Evolutionary conservation across 2,329 filamentous ascomycete species (phyloP).

Genomic region (Ophiostoma quercus): DNA sequence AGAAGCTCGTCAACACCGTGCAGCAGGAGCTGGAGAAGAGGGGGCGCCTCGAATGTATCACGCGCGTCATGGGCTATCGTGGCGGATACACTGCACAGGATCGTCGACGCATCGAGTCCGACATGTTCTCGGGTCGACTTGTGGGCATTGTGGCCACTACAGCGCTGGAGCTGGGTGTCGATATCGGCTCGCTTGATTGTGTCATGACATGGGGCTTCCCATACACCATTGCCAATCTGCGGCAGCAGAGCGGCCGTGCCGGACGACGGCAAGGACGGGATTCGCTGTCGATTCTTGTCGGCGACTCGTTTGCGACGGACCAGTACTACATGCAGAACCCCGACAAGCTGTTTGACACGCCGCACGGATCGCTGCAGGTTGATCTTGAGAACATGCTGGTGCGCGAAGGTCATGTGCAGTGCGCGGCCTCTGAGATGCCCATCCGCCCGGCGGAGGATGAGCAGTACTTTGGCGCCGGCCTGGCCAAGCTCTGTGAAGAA

Average conservation of each 20-base stretch:
- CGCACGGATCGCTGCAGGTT: slow-evolving; percentile 82
- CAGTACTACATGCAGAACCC: slow-evolving; percentile 98
- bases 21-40: slow-evolving; percentile 69
- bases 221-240: slow-evolving; percentile 87
- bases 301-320: slow-evolving; percentile 83
- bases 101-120: slow-evolving; percentile 76
- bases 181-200: slow-evolving; percentile 90
- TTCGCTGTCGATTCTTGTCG: slow-evolving; percentile 82
- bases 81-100: slow-evolving; percentile 94
- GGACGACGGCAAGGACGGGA: slow-evolving; percentile 88
- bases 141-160: slow-evolving; percentile 91
- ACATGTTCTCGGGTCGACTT: slow-evolving; percentile 96
- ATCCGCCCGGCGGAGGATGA: slow-evolving; percentile 72
- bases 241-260: slow-evolving; percentile 90
- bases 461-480: slow-evolving; percentile 70
- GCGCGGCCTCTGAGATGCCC: slow-evolving; percentile 91
- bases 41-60: slow-evolving; percentile 67
- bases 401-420: slow-evolving; percentile 89
- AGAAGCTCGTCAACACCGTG: slow-evolving; percentile 73
- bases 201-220: slow-evolving; percentile 93
- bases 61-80: slow-evolving; percentile 87
- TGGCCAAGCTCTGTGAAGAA: slow-evolving; percentile 66
- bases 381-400: slow-evolving; percentile 90
- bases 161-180: slow-evolving; percentile 86
- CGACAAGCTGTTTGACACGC: slow-evolving; percentile 85